Conservation (phyloP, 2,329 filamentous ascomycete genomes). For the Aspergillus sp. region DNA sequence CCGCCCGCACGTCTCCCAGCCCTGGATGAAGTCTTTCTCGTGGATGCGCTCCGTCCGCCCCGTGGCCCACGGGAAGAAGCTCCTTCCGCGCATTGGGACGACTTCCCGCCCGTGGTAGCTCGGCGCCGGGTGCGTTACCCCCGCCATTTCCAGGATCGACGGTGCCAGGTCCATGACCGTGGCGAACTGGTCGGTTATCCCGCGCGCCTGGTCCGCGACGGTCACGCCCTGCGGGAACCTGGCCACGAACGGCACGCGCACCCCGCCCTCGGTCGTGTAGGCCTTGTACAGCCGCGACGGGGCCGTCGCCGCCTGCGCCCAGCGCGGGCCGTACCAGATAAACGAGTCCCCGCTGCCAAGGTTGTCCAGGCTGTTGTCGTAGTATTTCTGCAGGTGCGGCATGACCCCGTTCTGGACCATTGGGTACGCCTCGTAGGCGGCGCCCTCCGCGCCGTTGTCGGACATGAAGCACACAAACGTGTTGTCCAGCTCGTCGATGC, state of each 20-base stretch:
- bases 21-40: slow-evolving; percentile 43
- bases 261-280: slow-evolving; percentile 43
- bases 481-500: slow-evolving; percentile 52
- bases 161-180: slow-evolving; percentile 46
- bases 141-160: slow-evolving; percentile 35
- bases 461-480: slow-evolving; percentile 56
- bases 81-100: slow-evolving; percentile 43
- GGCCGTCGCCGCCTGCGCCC: slow-evolving; percentile 47
- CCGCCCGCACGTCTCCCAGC: slow-evolving; percentile 49
- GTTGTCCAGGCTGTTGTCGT: slow-evolving; percentile 50
- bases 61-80: slow-evolving; percentile 35
- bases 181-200: slow-evolving; percentile 44
- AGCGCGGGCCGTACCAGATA: slow-evolving; percentile 52
- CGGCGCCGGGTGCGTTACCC: slow-evolving; percentile 43
- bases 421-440: slow-evolving; percentile 49
- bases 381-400: slow-evolving; percentile 47
- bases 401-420: slow-evolving; percentile 47
- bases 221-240: slow-evolving; percentile 27
- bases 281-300: slow-evolving; percentile 42
- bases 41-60: slow-evolving; percentile 36
- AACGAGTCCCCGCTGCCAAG: slow-evolving; percentile 49
- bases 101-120: slow-evolving; percentile 43
- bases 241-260: slow-evolving; percentile 46
- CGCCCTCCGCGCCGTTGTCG: slow-evolving; percentile 55
- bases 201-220: slow-evolving; percentile 15